phyloP scores from a whole-genome alignment of 495 filamentous ascomycete species.

The Elaphomyces granulatus region DNA sequence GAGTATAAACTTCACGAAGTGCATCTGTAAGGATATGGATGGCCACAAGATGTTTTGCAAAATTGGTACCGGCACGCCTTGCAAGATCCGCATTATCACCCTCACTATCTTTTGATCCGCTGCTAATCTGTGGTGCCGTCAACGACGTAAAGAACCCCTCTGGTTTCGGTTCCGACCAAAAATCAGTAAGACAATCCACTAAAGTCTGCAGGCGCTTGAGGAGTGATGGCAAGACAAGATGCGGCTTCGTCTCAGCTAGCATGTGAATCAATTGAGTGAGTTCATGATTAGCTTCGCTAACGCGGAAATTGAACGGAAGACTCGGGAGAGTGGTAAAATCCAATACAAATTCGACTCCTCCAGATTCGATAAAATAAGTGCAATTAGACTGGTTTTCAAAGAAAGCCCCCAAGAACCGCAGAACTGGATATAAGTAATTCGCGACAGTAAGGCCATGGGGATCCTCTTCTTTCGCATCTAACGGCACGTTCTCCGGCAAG shows the following conservation, averaged over 20 bases:
- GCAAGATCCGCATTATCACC: constrained; percentile 16
- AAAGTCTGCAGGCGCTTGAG: constrained; percentile 56
- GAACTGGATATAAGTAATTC: constrained; percentile 59
- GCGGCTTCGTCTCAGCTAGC: constrained; percentile 69
- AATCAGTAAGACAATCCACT: constrained; percentile 49
- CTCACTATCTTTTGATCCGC: constrained; percentile 13
- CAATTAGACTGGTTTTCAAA: constrained; percentile 65
- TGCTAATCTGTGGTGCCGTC: constrained; percentile 22
- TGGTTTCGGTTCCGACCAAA: constrained; percentile 38
- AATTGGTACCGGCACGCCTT: constrained; percentile 42
- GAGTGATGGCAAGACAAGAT: constrained; percentile 67
- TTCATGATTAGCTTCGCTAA: constrained; percentile 45
- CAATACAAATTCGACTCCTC: constrained; percentile 72
- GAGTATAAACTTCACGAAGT: constrained; percentile 56
- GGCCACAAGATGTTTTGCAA: constrained; percentile 62
- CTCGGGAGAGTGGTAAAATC: constrained; percentile 69
- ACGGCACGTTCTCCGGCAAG: constrained; percentile 13
- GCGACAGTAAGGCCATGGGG: constrained; percentile 36
- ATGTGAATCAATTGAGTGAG: constrained; percentile 61
- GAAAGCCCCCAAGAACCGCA: constrained; percentile 63
- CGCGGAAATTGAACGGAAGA: constrained; percentile 60
- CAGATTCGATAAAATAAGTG: constrained; percentile 56
- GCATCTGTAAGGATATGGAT: constrained; percentile 59
- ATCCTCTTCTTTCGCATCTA: constrained; percentile 35
- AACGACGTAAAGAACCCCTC: constrained; percentile 54